phyloP scores from a whole-genome alignment of 208 protist species.

The Tetramitus jugosus region DNA sequence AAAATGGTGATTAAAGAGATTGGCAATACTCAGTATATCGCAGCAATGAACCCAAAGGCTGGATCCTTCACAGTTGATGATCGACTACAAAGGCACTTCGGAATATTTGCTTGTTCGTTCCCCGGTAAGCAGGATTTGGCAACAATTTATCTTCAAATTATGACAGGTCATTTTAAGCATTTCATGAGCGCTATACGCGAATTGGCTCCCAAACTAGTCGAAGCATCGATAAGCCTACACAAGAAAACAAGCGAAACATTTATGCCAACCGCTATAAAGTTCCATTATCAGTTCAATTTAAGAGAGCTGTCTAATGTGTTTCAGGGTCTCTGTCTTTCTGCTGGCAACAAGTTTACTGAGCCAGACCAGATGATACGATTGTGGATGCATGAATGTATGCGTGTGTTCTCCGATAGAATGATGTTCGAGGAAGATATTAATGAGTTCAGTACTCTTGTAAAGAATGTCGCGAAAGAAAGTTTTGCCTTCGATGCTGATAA shows the following conservation, averaged over 20 bases:
- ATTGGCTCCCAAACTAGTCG: constrained; percentile 64
- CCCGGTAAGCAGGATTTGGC: constrained; percentile 74
- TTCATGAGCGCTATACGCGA: constrained; percentile 74
- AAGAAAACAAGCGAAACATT: constrained; percentile 76
- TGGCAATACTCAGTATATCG: constrained; percentile 84
- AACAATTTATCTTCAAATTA: constrained; percentile 87
- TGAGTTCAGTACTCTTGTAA: constrained; percentile 61
- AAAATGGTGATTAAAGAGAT: constrained; percentile 88
- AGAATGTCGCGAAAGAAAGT: constrained; percentile 68
- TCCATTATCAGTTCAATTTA: constrained; percentile 98
- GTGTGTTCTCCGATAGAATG: constrained; percentile 93
- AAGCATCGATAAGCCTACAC: constrained; percentile 81
- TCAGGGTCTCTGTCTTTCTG: constrained; percentile 73
- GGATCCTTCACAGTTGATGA: constrained; percentile 93
- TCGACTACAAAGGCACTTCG: constrained; percentile 89
- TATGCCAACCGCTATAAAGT: constrained; percentile 95
- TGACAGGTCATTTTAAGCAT: constrained; percentile 72
- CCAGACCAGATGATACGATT: constrained; percentile 72
- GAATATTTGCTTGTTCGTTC: constrained; percentile 88
- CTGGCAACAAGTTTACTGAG: constrained; percentile 67
- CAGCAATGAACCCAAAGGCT: constrained; percentile 94
- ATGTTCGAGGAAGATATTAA: constrained; percentile 70
- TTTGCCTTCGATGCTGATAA: constrained; percentile 31
- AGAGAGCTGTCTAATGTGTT: constrained; percentile 93
- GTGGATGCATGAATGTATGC: constrained; percentile 88